Conservation (phyloP, 306 rosid species). For the Gynostemma pentaphyllum region DNA sequence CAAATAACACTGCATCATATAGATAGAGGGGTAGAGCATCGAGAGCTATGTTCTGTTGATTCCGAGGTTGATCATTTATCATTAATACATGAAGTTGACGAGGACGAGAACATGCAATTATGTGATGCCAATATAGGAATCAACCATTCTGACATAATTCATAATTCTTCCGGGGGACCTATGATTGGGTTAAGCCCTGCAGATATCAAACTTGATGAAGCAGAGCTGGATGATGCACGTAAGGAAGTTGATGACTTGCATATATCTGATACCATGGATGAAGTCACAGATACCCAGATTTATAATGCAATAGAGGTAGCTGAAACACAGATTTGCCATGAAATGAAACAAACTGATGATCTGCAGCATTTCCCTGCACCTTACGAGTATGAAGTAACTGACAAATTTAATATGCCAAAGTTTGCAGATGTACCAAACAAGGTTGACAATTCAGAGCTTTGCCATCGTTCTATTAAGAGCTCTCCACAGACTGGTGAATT, state of each 20-base stretch:
- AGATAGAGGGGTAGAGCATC: conserved; percentile 44
- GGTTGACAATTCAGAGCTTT: conserved; percentile 22
- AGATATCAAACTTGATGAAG: conserved; percentile 21
- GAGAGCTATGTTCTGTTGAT: conserved; percentile 40
- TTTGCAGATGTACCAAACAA: conserved; percentile 7
- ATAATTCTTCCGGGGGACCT: conserved; percentile 27
- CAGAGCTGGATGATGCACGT: conserved; percentile 10
- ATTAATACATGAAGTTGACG: conserved; percentile 39
- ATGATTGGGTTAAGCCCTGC: conserved; percentile 28
- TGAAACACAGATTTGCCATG: conserved; percentile 17
- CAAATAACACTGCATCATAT: conserved; percentile 36
- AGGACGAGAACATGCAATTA: conserved; percentile 35
- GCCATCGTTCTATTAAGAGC: conserved; percentile 27
- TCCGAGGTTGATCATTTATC: conserved; percentile 33
- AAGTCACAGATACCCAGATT: conserved; percentile 19
- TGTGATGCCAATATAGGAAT: conserved; percentile 46
- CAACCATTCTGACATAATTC: conserved; percentile 43
- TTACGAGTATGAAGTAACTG: conserved; percentile 21
- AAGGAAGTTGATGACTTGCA: conserved; percentile 12
- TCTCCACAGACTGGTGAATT: conserved; percentile 27
- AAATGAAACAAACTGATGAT: conserved; percentile 15
- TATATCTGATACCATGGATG: conserved; percentile 20
- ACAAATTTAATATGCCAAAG: conserved; percentile 21
- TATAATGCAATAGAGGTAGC: conserved; percentile 19
- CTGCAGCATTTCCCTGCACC: conserved; percentile 19